Evolutionary conservation across 805 yeast species (phyloP).

Genomic region (Lipomyces japonicus): DNA sequence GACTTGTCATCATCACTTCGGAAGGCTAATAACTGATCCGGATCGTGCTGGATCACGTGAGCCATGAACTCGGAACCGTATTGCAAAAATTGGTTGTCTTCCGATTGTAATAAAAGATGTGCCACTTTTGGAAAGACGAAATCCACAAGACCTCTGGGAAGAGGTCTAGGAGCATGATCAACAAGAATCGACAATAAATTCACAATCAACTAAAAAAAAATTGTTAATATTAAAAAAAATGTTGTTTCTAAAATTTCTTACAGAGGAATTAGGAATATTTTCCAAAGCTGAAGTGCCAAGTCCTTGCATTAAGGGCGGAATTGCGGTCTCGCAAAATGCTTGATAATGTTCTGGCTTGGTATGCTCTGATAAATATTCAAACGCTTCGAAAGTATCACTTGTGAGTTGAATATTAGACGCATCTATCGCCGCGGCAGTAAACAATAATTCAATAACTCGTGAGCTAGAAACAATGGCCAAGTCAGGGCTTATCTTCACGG

Average conservation of each 20-base stretch:
- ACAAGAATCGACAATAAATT: slow-evolving; percentile 18
- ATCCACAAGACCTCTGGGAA: slow-evolving; percentile 21
- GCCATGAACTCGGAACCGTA: slow-evolving; percentile 71
- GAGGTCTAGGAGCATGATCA: slow-evolving; percentile 25
- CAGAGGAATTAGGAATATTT: slow-evolving; percentile 10
- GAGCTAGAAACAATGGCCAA: slow-evolving; percentile 36
- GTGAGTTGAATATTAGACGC: slow-evolving; percentile 69
- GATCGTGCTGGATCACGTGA: slow-evolving; percentile 48
- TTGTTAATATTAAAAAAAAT: not conserved
- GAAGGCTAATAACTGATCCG: slow-evolving; percentile 30
- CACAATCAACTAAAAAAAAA: slow-evolving; percentile 12
- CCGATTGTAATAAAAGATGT: slow-evolving; percentile 12
- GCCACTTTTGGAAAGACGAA: slow-evolving; percentile 24
- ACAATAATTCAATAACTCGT: slow-evolving; percentile 50
- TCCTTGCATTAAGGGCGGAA: slow-evolving; percentile 21
- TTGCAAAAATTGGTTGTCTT: slow-evolving; percentile 50
- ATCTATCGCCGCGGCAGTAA: slow-evolving; percentile 65
- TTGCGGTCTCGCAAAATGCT: slow-evolving; percentile 31
- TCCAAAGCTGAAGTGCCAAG: slow-evolving; percentile 9
- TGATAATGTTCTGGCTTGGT: slow-evolving; percentile 33
- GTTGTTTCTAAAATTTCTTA: not conserved
- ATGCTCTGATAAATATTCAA: slow-evolving; percentile 54
- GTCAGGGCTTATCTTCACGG: slow-evolving; percentile 48
- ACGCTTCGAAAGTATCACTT: slow-evolving; percentile 64
- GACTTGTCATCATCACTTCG: slow-evolving; percentile 34